phyloP scores from a whole-genome alignment of 208 protist species.

The Kentomonas sorsogonicus region DNA sequence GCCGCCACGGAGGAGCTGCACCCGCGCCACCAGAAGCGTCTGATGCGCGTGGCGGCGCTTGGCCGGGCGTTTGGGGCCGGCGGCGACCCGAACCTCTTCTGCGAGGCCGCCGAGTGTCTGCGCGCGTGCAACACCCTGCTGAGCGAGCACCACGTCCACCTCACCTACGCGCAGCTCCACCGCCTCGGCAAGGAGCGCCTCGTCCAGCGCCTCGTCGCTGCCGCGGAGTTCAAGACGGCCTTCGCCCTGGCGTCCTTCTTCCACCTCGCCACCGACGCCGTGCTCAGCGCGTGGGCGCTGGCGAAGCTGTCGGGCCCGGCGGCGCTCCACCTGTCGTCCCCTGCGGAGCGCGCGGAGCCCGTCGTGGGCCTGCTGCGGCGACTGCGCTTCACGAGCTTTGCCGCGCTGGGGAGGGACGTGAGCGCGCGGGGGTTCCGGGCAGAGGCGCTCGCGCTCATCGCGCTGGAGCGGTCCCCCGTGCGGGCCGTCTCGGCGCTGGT shows the following conservation, averaged over 20 bases:
- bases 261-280: slow-evolving; percentile 42
- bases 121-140: slow-evolving; percentile 88
- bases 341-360: slow-evolving; percentile 24
- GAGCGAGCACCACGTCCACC: slow-evolving; percentile 68
- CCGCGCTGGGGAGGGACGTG: slow-evolving; percentile 48
- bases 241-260: slow-evolving; percentile 69
- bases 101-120: slow-evolving; percentile 66
- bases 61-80: slow-evolving; percentile 90
- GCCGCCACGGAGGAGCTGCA: slow-evolving; percentile 85
- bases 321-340: neutral
- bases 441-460: slow-evolving; percentile 53
- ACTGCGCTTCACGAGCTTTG: slow-evolving; percentile 43
- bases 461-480: slow-evolving; percentile 39
- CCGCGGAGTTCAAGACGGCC: slow-evolving; percentile 85
- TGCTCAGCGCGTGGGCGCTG: slow-evolving; percentile 94
- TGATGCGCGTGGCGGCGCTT: slow-evolving; percentile 90
- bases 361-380: slow-evolving; percentile 43
- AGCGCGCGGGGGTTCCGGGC: slow-evolving; percentile 37
- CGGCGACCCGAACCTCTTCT: slow-evolving; percentile 79
- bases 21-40: slow-evolving; percentile 60
- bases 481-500: slow-evolving; percentile 58
- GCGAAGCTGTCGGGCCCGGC: slow-evolving; percentile 58
- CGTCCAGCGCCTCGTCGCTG: slow-evolving; percentile 66
- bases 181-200: slow-evolving; percentile 53
- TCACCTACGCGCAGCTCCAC: slow-evolving; percentile 85